Evolutionary conservation across 192 early-diverging fungal species (phyloP).

Genomic region (Haplosporangium gracile): DNA sequence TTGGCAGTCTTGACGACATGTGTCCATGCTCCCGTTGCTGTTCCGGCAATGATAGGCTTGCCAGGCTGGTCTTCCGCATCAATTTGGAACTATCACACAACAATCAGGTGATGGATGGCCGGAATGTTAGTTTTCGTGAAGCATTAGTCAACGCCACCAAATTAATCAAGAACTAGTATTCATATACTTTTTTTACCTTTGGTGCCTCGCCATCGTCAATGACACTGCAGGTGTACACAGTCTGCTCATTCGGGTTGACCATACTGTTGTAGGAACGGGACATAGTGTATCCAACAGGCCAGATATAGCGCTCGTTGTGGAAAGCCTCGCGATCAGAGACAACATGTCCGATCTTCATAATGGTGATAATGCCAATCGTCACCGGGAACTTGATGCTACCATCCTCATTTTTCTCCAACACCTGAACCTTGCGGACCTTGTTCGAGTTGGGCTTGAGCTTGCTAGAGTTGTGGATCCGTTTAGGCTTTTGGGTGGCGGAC

Average conservation of each 20-base stretch:
- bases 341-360: constrained; percentile 78
- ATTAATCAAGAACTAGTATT: too few species aligned
- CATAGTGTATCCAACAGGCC: constrained; percentile 86
- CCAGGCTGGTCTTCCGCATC: constrained; percentile 83
- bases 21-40: constrained; percentile 94
- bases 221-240: constrained; percentile 80
- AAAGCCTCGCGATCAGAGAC: constrained; percentile 81
- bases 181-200: constrained; percentile 40
- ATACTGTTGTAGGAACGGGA: constrained; percentile 68
- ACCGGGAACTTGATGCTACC: constrained; percentile 85
- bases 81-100: constrained; percentile 75
- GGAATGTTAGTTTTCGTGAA: background rate
- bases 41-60: constrained; percentile 77
- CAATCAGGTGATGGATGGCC: constrained; percentile 37
- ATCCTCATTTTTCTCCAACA: constrained; percentile 64
- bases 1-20: constrained; percentile 84
- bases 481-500: constrained; percentile 43
- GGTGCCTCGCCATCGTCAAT: constrained; percentile 87
- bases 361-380: constrained; percentile 83
- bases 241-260: constrained; percentile 62
- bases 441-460: constrained; percentile 22
- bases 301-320: constrained; percentile 94
- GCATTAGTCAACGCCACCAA: background rate
- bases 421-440: constrained; percentile 28
- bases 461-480: constrained; percentile 43